Base-by-base conservation (phyloP, 2,329 filamentous ascomycete species). In the Zasmidium cellare region DNA sequence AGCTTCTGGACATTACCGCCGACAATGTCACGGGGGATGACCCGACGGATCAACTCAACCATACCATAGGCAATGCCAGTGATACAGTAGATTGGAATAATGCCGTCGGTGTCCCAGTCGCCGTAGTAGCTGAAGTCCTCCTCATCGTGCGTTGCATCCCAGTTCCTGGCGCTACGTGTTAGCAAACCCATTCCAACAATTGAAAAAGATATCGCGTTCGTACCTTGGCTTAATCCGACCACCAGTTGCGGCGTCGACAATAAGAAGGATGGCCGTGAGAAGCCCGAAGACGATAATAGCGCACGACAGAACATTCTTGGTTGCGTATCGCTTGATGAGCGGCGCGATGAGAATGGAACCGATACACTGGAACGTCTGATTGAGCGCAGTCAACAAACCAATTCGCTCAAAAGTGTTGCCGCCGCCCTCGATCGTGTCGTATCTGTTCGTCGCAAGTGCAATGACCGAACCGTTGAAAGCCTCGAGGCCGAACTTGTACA, bases 391-490 rank as follows among this genome's bases (percentile, higher is more conserved):
- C 50, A 53, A 49, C 11, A 57, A 45, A n/a, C 55, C 55, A 3
- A 57, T 23, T 18, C 45, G 49, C 22, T 53, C 22, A 20, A 49
- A 48, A 12, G 20, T 16, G 11, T 47, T 22, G 20, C 11, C 25
- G 6, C 28, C 14, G 14, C 49, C 25, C 24, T 47, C 24, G 31
- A 50, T 28, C 5, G 50, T 38, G n/a, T 56, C 48, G 24, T 49
- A 56, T 54, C 48, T 41, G 23, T 53, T 53, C 9, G 55, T 53
- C 14, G 55, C 55, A 12, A 57, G 46, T 9, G 55, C 50, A 28
- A 57, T 53, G 19, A 57, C 53, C 19, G 51, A 57, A 28, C 51
- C 55, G 19, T 57, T 57, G 51, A 57, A 57, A n/a, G 55, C 55
- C 35, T 57, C 55, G 12, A 57, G 55, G 5, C 50, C 45, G 35